phyloP scores from a whole-genome alignment of 2,329 filamentous ascomycete genomes.

The Fusarium sp. region DNA sequence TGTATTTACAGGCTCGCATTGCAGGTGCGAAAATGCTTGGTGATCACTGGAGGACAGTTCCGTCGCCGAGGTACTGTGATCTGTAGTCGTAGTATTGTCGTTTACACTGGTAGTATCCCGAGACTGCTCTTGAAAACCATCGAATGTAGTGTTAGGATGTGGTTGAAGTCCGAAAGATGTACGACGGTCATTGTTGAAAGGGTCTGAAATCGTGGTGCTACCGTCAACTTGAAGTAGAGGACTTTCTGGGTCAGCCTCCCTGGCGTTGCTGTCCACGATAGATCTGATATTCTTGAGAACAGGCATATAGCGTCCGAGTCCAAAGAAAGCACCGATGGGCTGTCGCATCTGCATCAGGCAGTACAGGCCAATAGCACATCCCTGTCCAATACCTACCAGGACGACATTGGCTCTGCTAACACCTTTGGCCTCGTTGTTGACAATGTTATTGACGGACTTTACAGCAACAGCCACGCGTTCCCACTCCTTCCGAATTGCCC shows the following conservation, averaged over 20 bases:
- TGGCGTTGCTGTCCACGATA: background rate
- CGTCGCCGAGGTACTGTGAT: too few species aligned
- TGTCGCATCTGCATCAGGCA: slow-evolving; percentile 8
- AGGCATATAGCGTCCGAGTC: slow-evolving; percentile 14
- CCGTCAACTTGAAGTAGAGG: background rate
- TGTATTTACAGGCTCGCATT: background rate
- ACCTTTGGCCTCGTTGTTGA: slow-evolving; percentile 2
- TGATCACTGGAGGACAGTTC: too few species aligned
- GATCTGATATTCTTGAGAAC: slow-evolving; percentile 7
- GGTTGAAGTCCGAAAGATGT: background rate
- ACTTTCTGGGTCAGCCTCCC: background rate
- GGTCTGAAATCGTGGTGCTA: background rate
- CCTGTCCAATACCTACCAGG: slow-evolving; percentile 20
- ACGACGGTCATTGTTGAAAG: background rate
- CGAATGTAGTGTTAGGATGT: background rate
- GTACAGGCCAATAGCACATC: slow-evolving; percentile 10
- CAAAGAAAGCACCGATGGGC: slow-evolving; percentile 22
- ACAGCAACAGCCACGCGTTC: background rate
- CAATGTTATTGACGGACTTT: background rate
- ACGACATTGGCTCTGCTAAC: slow-evolving; percentile 17
- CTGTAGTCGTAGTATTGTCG: too few species aligned
- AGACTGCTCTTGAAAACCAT: background rate
- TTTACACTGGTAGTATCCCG: background rate
- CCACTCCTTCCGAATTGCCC: slow-evolving; percentile 1
- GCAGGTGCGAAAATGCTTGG: too few species aligned